These are phyloP conservation scores for Chenopodium suecicum DNA, from an alignment of 148 eudicot genomes.

Conservation along the genomic window DNA sequence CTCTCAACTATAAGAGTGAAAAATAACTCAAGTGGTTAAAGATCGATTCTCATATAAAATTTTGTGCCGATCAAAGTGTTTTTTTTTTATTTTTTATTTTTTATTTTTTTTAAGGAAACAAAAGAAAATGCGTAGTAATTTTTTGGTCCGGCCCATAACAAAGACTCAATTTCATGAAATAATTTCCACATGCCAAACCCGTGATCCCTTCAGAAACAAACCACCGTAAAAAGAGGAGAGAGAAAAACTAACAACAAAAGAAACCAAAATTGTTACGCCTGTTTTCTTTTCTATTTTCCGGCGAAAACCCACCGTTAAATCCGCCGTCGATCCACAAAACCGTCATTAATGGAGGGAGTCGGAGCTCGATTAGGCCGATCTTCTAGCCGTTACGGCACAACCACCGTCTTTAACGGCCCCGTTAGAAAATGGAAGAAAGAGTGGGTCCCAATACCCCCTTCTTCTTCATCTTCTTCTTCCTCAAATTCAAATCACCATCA, in stretches of 20 bases:
- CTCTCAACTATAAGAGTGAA: no score
- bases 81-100: no score
- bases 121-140: no score
- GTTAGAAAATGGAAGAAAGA: conserved; percentile 92
- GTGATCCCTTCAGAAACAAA: no score
- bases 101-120: no score
- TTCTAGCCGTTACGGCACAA: conserved; percentile 67
- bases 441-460: conserved; percentile 62
- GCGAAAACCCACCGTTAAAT: conserved; percentile 10
- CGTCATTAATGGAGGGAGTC: conserved; percentile 65
- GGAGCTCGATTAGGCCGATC: conserved; percentile 89
- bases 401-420: conserved; percentile 80
- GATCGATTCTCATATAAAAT: no score
- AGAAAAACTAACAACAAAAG: not conserved
- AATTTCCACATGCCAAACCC: no score
- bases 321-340: conserved; percentile 19
- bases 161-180: no score
- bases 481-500: conserved; percentile 8
- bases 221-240: no score
- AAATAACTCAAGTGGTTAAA: no score
- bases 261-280: not conserved
- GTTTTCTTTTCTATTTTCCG: not conserved
- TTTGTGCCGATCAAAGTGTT: no score
- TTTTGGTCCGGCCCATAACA: no score
- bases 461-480: conserved; percentile 27